Evolutionary conservation across 2,329 filamentous ascomycete genomes (phyloP), one percentile per base, ranked within the genome.

Genomic region (Orbilia ellipsospora): DNA sequence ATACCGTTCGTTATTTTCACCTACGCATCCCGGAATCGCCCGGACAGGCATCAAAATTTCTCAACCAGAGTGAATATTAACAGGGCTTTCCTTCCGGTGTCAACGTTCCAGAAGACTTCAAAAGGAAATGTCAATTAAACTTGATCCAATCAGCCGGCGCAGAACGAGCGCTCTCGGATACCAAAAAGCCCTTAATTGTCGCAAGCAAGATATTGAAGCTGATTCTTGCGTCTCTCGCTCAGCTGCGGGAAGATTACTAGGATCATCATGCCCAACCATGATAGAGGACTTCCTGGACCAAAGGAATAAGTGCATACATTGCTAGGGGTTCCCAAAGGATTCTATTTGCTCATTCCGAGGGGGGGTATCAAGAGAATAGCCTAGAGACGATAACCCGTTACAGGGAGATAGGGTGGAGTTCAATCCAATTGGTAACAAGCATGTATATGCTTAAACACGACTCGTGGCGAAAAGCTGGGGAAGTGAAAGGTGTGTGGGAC

Each of bases 301-400:
- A 70, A 70, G 66, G 66, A 70, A 70, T 70, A 70, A 54, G 26
- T 70, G 66, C 57, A 70, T 70, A 15, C 31, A 50, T 28, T 45
- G 42, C 57, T 62, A 57, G 66, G 42, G 57, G 44, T n/a, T 57
- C n/a, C 66, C 59, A 70, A 70, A 70, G 66, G 66, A 70, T 70
- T 42, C 50, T 26, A 42, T 63, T 16, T 40, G 12, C 50, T 44
- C 65, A 23, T 40, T 42, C 13, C 26, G 23, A 36, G 42, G 45
- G 48, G 31, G 26, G 31, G 65, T 56, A 61, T 48, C 50, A 40
- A 70, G 31, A 57, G 56, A 70, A 70, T 61, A 70, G 66, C 50
- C 57, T 63, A 63, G 54, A 48, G 36, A 51, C 51, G 3, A 51
- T 51, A 40, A 57, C 15, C 28, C 57, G 50, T 57, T 31, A 42